phyloP scores from a whole-genome alignment of 208 protist genomes.

The Acanthamoeba lenticulata region DNA sequence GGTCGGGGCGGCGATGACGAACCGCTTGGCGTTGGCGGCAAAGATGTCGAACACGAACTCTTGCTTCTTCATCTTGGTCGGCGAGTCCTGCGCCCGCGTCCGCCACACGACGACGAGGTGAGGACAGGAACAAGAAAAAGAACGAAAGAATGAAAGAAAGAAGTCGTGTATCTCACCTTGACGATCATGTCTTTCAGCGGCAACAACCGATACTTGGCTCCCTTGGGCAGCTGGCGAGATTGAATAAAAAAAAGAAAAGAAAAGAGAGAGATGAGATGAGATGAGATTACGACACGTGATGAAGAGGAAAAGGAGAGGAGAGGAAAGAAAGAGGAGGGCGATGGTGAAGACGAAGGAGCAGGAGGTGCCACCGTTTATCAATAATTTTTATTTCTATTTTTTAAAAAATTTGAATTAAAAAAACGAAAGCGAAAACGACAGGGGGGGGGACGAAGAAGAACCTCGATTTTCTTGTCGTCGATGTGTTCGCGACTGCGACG shows the following conservation, averaged over 20 bases:
- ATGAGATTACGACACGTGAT: not conserved
- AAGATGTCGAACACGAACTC: constrained; percentile 40
- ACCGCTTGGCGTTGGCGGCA: not conserved
- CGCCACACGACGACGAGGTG: not conserved
- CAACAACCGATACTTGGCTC: not conserved
- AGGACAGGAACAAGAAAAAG: not conserved
- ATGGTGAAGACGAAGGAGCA: not conserved
- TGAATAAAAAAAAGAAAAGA: not conserved
- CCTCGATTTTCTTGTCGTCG: not conserved
- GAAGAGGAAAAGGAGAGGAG: not conserved
- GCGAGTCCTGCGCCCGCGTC: not conserved
- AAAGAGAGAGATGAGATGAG: not conserved
- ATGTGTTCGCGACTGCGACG: not conserved
- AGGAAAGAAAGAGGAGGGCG: not conserved
- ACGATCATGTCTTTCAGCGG: constrained; percentile 4
- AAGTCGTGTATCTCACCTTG: constrained; percentile 1
- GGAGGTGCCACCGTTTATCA: too few species aligned
- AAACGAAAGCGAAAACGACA: not conserved
- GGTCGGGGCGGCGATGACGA: not conserved
- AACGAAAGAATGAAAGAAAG: not conserved
- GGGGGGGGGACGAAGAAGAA: not conserved
- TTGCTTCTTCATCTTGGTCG: constrained; percentile 17
- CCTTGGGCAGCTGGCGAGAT: not conserved
- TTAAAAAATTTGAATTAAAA: not conserved
- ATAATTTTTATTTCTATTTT: too few species aligned